These are phyloP conservation scores for Pichia cactophila DNA, from an alignment of 1,139 yeast genomes.

Conservation along the genomic window DNA sequence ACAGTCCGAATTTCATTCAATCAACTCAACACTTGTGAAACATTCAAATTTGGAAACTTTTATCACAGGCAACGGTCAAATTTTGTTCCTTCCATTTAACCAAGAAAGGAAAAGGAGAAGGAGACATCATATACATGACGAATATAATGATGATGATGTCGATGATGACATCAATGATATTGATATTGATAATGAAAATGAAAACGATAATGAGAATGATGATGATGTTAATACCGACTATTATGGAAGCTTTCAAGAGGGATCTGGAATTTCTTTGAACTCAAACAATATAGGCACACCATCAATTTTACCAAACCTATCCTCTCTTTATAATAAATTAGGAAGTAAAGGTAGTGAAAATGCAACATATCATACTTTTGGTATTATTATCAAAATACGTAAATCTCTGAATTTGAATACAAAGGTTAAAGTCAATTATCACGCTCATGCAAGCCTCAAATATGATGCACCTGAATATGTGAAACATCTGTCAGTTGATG, in stretches of 20 bases:
- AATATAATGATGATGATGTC: conserved; percentile 22
- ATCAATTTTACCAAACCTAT: background rate
- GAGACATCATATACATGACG: conserved; percentile 14
- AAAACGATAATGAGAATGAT: conserved; percentile 4
- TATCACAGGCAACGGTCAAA: conserved; percentile 27
- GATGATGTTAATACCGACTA: conserved; percentile 2
- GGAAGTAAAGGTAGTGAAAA: conserved; percentile 9
- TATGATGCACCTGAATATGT: conserved; percentile 25
- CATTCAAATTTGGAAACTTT: conserved; percentile 18
- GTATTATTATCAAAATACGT: conserved; percentile 23
- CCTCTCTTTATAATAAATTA: background rate
- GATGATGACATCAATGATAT: conserved; percentile 23
- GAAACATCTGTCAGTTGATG: conserved; percentile 21
- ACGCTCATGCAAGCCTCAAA: conserved; percentile 23
- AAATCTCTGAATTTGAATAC: conserved; percentile 22
- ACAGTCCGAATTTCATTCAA: background rate
- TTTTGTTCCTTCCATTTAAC: conserved; percentile 27
- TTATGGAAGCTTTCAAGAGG: background rate
- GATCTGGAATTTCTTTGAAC: background rate
- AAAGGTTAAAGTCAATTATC: conserved; percentile 23
- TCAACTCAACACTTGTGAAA: background rate
- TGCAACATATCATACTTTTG: conserved; percentile 28
- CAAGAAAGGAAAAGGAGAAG: conserved; percentile 22
- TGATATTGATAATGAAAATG: conserved; percentile 14
- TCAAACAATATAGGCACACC: background rate